phyloP scores from a whole-genome alignment of 345 rosid species.

The Dipteronia sinensis region DNA sequence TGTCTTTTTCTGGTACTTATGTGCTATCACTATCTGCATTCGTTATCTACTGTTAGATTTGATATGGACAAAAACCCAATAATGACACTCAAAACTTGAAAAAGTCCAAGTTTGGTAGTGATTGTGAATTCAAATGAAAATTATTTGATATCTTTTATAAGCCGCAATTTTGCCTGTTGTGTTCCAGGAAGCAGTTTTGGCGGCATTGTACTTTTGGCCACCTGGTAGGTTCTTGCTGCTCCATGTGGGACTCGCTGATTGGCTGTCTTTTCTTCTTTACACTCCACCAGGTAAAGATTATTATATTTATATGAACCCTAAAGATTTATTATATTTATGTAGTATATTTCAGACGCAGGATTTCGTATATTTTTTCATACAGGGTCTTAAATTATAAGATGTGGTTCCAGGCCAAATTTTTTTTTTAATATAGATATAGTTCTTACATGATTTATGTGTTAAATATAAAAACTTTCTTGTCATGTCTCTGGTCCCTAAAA shows the following conservation, averaged over 20 bases:
- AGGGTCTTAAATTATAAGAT: no score
- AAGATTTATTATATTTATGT: no score
- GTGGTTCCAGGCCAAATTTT: no score
- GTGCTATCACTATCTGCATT: background rate
- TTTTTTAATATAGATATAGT: no score
- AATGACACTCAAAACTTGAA: background rate
- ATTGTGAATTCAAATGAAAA: background rate
- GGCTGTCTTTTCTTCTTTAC: background rate
- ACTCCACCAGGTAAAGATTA: background rate
- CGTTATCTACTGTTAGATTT: background rate
- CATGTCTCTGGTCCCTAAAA: no score
- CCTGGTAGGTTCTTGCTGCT: background rate
- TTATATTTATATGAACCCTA: no score
- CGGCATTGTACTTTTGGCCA: background rate
- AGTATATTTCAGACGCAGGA: no score
- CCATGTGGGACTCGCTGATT: background rate
- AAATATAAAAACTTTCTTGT: no score
- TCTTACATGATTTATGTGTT: no score
- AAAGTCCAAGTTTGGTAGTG: slow-evolving; percentile 20
- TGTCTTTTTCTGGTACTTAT: no score
- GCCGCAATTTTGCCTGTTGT: slow-evolving; percentile 16
- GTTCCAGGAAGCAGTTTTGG: slow-evolving; percentile 16
- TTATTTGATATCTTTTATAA: background rate
- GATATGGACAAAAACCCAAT: background rate
- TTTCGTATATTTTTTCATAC: no score